Evolutionary conservation across 139 green algal species (phyloP).

Genomic region (Tetradesmus obliquus): DNA sequence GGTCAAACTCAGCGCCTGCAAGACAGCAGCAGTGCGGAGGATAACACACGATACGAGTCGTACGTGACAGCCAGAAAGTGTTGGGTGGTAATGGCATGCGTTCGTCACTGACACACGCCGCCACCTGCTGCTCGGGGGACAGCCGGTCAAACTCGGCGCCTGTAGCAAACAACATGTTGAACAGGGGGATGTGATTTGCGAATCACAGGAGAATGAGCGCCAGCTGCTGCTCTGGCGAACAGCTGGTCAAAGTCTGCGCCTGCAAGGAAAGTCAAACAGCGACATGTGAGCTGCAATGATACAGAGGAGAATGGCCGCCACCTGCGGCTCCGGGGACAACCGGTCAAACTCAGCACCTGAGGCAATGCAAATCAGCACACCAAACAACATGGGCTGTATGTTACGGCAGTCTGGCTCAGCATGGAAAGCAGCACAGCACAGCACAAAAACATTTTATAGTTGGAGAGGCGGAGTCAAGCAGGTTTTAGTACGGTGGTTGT

Average conservation of each 20-base stretch:
- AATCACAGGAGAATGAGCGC: not conserved
- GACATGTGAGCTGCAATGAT: too few species aligned
- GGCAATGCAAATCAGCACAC: not conserved
- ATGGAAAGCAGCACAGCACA: not conserved
- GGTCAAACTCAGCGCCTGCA: constrained; percentile 83
- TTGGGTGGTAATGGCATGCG: not conserved
- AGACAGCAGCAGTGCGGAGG: not conserved
- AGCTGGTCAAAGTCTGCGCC: constrained; percentile 86
- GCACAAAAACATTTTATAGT: not conserved
- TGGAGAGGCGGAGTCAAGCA: too few species aligned
- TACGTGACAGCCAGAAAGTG: not conserved
- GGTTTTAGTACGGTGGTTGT: too few species aligned
- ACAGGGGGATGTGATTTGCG: not conserved
- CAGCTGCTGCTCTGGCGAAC: constrained; percentile 52
- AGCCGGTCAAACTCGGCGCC: constrained; percentile 87
- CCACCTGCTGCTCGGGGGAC: constrained; percentile 54
- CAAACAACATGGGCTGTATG: too few species aligned
- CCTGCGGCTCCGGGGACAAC: constrained; percentile 61
- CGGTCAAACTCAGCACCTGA: constrained; percentile 84
- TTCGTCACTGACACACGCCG: constrained; percentile 7
- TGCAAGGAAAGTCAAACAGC: constrained; percentile 11
- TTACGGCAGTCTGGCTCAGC: too few species aligned
- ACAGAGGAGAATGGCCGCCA: constrained; percentile 20
- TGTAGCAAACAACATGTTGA: constrained; percentile 8
- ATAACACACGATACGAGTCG: not conserved